phyloP scores from a whole-genome alignment of 1,284 basidiomycete genomes.

The Ustilago loliicola region DNA sequence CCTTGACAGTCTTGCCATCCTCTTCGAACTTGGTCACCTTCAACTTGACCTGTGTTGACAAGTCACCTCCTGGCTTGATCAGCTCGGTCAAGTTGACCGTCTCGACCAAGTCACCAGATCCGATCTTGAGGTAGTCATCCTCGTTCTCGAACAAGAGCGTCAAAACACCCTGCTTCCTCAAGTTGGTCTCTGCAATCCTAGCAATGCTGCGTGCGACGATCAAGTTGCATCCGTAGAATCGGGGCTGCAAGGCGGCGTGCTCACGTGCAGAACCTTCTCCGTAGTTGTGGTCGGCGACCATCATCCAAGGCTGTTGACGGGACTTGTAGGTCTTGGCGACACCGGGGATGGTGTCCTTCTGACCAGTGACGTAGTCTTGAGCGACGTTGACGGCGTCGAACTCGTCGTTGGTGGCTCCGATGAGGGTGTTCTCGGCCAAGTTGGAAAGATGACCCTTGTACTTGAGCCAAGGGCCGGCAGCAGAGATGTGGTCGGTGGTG shows the following conservation, averaged over 20 bases:
- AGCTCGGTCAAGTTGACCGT: constrained; percentile 66
- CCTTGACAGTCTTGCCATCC: constrained; percentile 59
- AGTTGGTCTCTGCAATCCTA: constrained; percentile 79
- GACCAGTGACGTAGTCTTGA: constrained; percentile 62
- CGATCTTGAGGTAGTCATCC: constrained; percentile 64
- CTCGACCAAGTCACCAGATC: constrained; percentile 64
- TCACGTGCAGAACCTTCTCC: constrained; percentile 98
- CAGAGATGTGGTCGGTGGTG: constrained; percentile 81
- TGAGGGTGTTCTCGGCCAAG: constrained; percentile 89
- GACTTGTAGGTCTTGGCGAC: constrained; percentile 64
- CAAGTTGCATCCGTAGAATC: constrained; percentile 82
- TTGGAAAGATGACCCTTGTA: constrained; percentile 94
- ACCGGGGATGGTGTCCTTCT: constrained; percentile 67
- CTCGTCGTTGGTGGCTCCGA: constrained; percentile 71
- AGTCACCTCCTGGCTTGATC: constrained; percentile 58
- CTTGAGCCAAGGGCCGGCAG: constrained; percentile 83
- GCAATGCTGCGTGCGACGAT: constrained; percentile 73
- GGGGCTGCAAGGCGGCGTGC: constrained; percentile 95
- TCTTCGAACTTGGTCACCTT: constrained; percentile 65
- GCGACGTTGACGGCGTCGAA: constrained; percentile 72
- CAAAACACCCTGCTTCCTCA: constrained; percentile 70
- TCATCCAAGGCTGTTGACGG: constrained; percentile 79
- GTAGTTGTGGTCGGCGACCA: constrained; percentile 88
- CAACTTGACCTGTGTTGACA: constrained; percentile 63
- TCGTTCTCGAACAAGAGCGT: constrained; percentile 69